Base-by-base conservation (phyloP, 148 eudicot genomes). In the Oxyria digyna region DNA sequence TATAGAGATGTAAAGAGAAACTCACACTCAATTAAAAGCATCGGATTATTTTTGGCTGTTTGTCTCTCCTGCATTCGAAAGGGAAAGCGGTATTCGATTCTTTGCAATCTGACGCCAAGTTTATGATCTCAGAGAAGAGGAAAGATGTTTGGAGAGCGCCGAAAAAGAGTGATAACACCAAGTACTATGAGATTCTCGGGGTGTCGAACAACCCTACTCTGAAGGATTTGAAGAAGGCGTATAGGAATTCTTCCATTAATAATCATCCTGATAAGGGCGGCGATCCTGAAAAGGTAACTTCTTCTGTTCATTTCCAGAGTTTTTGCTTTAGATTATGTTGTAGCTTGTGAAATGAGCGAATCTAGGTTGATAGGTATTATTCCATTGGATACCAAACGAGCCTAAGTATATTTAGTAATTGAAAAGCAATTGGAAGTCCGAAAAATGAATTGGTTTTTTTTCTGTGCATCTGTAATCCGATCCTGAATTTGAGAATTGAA, bases 181-280 rank as follows among this genome's bases (percentile, higher is more conserved):
- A 82, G 81, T 82, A 82, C 71, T 82, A 82, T 72, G 81, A 79
- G 40, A 69, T 79, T 15, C 72, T 82, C n/a, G 85, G 82, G 20
- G 83, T 82, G 5, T 43, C 78, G 10, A 82, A 82, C 67, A 72
- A 67, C 42, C 80, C 81, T 27, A 69, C 83, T 1, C 83, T 71
- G 49, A 83, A 82, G 21, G 85, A 82, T 80, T 76, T 82, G 50
- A 82, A 79, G 69, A 79, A 82, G 75, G 85, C 85, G 9, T 82
- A 79, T 49, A 72, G 73, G 1, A 82, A 82, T 42, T 80, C 85
- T 13, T 82, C 85, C 9, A 82, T 82, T 50, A 82, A 82, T 42
- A 79, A 82, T 54, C 85, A 82, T 49, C 85, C 85, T 11, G 85
- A 82, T 18, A 82, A 82, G 63, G 85, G 85, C 9, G 85, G 85